Conservation (phyloP, 805 yeast genomes). For the Zygosaccharomyces pseudorouxii region DNA sequence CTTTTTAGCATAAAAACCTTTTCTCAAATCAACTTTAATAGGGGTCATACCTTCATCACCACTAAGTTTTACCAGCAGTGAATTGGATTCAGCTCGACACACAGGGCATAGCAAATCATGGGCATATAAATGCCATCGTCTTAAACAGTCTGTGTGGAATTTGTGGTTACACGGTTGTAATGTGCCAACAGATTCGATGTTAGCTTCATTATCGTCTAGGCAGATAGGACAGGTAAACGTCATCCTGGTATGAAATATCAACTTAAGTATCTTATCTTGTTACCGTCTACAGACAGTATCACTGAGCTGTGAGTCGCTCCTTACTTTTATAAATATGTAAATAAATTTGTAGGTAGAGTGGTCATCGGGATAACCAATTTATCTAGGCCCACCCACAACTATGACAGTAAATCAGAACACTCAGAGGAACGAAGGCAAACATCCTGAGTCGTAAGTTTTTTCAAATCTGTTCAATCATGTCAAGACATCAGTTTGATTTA, state of each 20-base stretch:
- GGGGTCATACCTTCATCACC: slow-evolving; percentile 1
- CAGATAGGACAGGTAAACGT: slow-evolving; percentile 54
- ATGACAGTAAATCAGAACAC: not conserved
- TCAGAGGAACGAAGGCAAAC: not conserved
- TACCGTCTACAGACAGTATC: not conserved
- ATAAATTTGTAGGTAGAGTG: not conserved
- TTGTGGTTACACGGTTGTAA: slow-evolving; percentile 48
- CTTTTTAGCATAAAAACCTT: slow-evolving; percentile 16
- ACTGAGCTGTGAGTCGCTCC: not conserved
- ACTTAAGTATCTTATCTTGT: not conserved
- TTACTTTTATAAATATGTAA: not conserved
- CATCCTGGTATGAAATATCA: not conserved
- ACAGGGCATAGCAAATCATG: slow-evolving; percentile 29
- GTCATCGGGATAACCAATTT: not conserved
- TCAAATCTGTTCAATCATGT: slow-evolving; percentile 44
- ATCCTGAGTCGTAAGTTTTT: too few relatives aligned
- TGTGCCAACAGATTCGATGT: slow-evolving; percentile 21
- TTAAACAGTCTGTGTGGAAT: slow-evolving; percentile 55
- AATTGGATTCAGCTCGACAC: slow-evolving; percentile 23
- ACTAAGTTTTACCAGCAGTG: slow-evolving; percentile 1
- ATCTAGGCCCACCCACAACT: not conserved
- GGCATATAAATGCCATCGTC: slow-evolving; percentile 44
- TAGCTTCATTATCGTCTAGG: slow-evolving; percentile 36
- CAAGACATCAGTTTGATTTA: slow-evolving; percentile 83
- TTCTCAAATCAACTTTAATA: slow-evolving; percentile 12